Evolutionary conservation across 495 filamentous ascomycete species (phyloP), one percentile per base, ranked within the genome.

Genomic region (Amniculicola lignicola): DNA sequence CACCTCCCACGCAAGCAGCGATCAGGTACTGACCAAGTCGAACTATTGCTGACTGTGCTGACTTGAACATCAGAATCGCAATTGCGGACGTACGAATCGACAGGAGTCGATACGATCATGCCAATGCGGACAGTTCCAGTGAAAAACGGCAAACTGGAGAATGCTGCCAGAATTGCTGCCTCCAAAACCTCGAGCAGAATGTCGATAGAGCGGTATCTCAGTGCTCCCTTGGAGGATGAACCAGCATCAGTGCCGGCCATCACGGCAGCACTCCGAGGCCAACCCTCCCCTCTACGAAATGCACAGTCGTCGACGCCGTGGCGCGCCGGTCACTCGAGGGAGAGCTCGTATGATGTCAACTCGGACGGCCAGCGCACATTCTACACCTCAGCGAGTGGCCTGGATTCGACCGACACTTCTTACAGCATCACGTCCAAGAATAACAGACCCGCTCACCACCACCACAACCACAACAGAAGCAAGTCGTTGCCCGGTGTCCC

Each of bases 161-260:
- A 39, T 21, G 46, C 46, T 4, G 36, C 54, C 2, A 43, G 40
- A 24, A 51, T 45, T 12, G 55, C 55, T n/a, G 48, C 48, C 5
- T 59, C 55, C 21, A 51, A 59, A 19, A 52, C 55, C 11, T 52
- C 55, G 6, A 59, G 55, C 25, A 35, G 47, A 25, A 52, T 59
- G 47, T 60, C 57, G 9, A 60, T 60, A 14, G 57, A 60, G 38
- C 49, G 57, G 1, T 60, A 60, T 19, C 41, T 60, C 3, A 60
- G 37, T 23, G 57, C 57, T 4, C 57, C 57, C 24, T 44, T 60
- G 43, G 57, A 41, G 33, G 49, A 60, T 18, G 57, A 60, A 38
- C 49, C 57, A 22, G 57, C 57, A 27, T 60, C 57, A 4, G 57
- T 54, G 18, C 57, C 57, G 15, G 57, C 57, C 24, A 60, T 60